Conservation (phyloP, 1,284 basidiomycete genomes). For the Blastosporella zonata region DNA sequence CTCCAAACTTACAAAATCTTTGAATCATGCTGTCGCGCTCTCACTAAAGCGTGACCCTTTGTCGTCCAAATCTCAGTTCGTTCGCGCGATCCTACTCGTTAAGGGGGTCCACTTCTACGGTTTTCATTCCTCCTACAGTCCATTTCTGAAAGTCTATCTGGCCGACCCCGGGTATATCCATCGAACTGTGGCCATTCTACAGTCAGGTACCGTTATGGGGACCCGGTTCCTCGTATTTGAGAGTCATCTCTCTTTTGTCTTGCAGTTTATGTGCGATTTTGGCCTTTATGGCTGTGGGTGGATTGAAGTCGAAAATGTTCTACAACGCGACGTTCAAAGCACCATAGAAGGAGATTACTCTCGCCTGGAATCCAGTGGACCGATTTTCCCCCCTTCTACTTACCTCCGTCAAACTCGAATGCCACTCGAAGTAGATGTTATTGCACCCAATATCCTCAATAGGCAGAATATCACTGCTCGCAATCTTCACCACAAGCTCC, state of each 20-base stretch:
- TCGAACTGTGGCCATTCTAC: slow-evolving; percentile 72
- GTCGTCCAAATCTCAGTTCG: slow-evolving; percentile 53
- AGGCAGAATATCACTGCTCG: slow-evolving; percentile 66
- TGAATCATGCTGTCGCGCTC: slow-evolving; percentile 77
- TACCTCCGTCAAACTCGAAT: slow-evolving; percentile 68
- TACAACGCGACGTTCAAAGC: slow-evolving; percentile 46
- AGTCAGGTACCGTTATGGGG: slow-evolving; percentile 78
- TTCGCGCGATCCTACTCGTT: slow-evolving; percentile 77
- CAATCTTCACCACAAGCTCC: slow-evolving; percentile 72
- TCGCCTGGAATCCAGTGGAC: slow-evolving; percentile 15
- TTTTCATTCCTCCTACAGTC: slow-evolving; percentile 82
- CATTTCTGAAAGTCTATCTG: slow-evolving; percentile 88
- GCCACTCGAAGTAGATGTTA: slow-evolving; percentile 83
- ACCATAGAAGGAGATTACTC: slow-evolving; percentile 27
- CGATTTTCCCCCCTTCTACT: slow-evolving; percentile 43
- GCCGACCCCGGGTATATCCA: slow-evolving; percentile 68
- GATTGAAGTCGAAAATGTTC: slow-evolving; percentile 68
- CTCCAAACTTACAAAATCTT: slow-evolving; percentile 58
- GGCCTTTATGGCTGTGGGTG: slow-evolving; percentile 94
- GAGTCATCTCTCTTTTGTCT: slow-evolving; percentile 83
- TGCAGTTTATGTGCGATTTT: slow-evolving; percentile 96
- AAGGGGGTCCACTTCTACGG: slow-evolving; percentile 98
- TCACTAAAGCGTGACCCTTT: slow-evolving; percentile 65
- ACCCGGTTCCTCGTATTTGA: slow-evolving; percentile 82
- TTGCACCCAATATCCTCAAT: slow-evolving; percentile 85